phyloP scores from a whole-genome alignment of 768 basidiomycete genomes.

The Leucogyrophana mollusca region DNA sequence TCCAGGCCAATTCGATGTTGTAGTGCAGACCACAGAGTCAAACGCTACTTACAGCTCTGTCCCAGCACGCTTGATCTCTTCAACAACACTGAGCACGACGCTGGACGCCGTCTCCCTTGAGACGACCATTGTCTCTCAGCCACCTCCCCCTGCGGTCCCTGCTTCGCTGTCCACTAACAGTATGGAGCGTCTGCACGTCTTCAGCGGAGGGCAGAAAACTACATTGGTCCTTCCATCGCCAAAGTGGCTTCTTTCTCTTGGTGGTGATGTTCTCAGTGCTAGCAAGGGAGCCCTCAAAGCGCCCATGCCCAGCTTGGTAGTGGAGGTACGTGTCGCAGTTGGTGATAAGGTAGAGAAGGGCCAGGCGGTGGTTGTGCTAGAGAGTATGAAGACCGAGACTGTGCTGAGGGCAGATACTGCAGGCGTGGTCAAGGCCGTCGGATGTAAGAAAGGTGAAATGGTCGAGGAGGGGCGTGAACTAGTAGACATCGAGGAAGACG shows the following conservation, averaged over 20 bases:
- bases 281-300: slow-evolving; percentile 69
- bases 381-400: slow-evolving; percentile 98
- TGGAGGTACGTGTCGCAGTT: slow-evolving; percentile 76
- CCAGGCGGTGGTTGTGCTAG: slow-evolving; percentile 78
- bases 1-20: slow-evolving; percentile 52
- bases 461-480: slow-evolving; percentile 85
- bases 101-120: slow-evolving; percentile 47
- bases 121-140: slow-evolving; percentile 77
- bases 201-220: slow-evolving; percentile 60
- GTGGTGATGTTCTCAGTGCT: slow-evolving; percentile 53
- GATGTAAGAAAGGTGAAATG: slow-evolving; percentile 85
- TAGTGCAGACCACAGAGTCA: slow-evolving; percentile 34
- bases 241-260: slow-evolving; percentile 65
- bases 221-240: slow-evolving; percentile 69
- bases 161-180: slow-evolving; percentile 54
- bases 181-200: slow-evolving; percentile 77
- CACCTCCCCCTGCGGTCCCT: slow-evolving; percentile 49
- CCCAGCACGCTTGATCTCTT: slow-evolving; percentile 53
- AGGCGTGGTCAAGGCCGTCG: slow-evolving; percentile 70
- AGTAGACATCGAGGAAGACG: slow-evolving; percentile 59
- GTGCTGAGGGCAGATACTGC: slow-evolving; percentile 69
- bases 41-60: slow-evolving; percentile 46
- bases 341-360: slow-evolving; percentile 82
- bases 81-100: slow-evolving; percentile 52
- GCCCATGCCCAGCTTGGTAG: slow-evolving; percentile 93